phyloP scores from a whole-genome alignment of 2,329 filamentous ascomycete genomes.

The Botrytis pseudocinerea region DNA sequence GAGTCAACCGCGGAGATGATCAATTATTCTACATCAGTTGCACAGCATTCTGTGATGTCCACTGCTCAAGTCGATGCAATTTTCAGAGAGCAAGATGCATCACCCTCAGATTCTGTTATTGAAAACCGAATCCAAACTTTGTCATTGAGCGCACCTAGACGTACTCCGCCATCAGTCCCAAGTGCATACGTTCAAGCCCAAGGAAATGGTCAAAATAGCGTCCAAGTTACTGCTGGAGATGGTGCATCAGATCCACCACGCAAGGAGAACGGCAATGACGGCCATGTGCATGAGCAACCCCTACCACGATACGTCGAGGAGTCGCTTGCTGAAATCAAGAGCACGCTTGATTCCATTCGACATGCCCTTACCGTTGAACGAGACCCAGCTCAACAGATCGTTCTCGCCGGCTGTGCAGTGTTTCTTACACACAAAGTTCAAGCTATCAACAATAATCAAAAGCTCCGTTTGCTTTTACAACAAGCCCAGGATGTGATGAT shows the following conservation, averaged over 20 bases:
- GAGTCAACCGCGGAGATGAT: not conserved
- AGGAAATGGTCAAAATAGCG: not conserved
- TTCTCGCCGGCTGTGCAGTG: not conserved
- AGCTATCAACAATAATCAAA: not conserved
- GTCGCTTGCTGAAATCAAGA: not conserved
- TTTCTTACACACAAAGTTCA: not conserved
- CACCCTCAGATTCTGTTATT: not conserved
- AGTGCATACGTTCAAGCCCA: not conserved
- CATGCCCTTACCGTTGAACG: not conserved
- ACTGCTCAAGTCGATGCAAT: not conserved
- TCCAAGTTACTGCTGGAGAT: not conserved
- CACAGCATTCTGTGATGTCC: not conserved
- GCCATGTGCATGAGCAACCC: not conserved
- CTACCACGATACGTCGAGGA: not conserved
- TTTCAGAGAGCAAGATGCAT: not conserved
- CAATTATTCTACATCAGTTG: not conserved
- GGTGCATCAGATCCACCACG: constrained; percentile 1
- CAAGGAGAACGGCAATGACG: not conserved
- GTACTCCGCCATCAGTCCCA: not conserved
- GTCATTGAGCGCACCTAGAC: not conserved
- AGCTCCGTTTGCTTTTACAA: not conserved
- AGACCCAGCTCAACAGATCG: not conserved
- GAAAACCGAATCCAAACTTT: not conserved
- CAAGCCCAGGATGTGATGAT: not conserved
- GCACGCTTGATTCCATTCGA: not conserved